phyloP scores from a whole-genome alignment of 768 basidiomycete genomes.

The Pleurotus tuber-regium region DNA sequence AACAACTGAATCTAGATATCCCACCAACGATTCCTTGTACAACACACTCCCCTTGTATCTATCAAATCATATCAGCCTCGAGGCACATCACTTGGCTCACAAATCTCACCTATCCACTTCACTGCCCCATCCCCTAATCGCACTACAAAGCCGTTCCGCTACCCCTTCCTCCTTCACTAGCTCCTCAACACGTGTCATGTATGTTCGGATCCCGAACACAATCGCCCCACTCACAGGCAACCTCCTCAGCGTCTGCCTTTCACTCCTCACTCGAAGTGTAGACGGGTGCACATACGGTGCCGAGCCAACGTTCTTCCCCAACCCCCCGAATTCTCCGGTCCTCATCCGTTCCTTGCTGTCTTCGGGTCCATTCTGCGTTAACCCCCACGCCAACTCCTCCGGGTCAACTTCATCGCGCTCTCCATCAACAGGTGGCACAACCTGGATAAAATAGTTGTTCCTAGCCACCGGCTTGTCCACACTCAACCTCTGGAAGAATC shows the following conservation, averaged over 20 bases:
- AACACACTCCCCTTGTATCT: conserved; percentile 10
- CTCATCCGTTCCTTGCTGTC: conserved; percentile 13
- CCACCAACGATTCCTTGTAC: conserved; percentile 5
- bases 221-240: conserved; percentile 63
- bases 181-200: conserved; percentile 52
- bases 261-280: conserved; percentile 54
- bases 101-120: conserved; percentile 47
- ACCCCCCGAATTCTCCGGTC: conserved; percentile 11
- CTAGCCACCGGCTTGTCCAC: conserved; percentile 69
- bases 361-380: conserved; percentile 32
- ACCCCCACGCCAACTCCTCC: conserved; percentile 66
- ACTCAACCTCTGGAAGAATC: conserved; percentile 66
- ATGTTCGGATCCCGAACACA: conserved; percentile 69
- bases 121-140: conserved; percentile 62
- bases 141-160: conserved; percentile 59
- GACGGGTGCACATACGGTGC: conserved; percentile 28
- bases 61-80: not conserved
- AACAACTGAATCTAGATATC: conserved; percentile 1
- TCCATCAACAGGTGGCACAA: conserved; percentile 10
- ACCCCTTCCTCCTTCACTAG: conserved; percentile 55
- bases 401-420: conserved; percentile 40
- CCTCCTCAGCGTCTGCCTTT: conserved; percentile 65
- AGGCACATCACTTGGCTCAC: not conserved
- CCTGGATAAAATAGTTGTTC: conserved; percentile 51
- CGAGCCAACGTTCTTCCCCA: conserved; percentile 15